Conservation (phyloP, 768 basidiomycete genomes). For the Calocybe indica region DNA sequence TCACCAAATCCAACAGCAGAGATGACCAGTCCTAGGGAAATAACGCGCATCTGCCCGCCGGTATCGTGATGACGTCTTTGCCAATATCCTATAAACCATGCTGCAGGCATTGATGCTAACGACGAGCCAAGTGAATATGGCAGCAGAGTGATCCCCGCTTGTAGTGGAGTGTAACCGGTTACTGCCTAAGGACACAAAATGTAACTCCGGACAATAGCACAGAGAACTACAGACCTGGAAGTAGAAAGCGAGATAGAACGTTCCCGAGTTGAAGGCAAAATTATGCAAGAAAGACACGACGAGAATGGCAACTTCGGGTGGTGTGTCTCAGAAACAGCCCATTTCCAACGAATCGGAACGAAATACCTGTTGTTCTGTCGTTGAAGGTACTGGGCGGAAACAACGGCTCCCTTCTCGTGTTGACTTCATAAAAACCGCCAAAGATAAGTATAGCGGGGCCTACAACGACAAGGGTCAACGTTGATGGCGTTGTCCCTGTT, state of each 20-base stretch:
- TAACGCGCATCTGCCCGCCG: constrained; percentile 59
- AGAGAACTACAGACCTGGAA: constrained; percentile 54
- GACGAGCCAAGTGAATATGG: constrained; percentile 86
- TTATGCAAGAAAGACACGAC: constrained; percentile 75
- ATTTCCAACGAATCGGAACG: constrained; percentile 2
- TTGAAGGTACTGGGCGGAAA: constrained; percentile 64
- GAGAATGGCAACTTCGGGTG: constrained; percentile 52
- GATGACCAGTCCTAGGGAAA: constrained; percentile 56
- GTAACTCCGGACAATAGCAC: constrained; percentile 5
- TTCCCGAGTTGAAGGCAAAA: constrained; percentile 77
- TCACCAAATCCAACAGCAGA: constrained; percentile 72
- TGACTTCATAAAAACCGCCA: constrained; percentile 64
- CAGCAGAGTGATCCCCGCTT: constrained; percentile 69
- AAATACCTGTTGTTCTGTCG: constrained; percentile 53
- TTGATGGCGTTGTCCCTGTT: constrained; percentile 60
- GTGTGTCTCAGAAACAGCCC: constrained; percentile 11
- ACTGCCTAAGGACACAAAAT: constrained; percentile 44
- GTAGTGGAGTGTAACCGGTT: constrained; percentile 60
- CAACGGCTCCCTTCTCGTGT: constrained; percentile 62
- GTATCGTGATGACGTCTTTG: constrained; percentile 52
- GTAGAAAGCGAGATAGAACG: constrained; percentile 80
- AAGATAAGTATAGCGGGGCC: constrained; percentile 49
- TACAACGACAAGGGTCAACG: constrained; percentile 50
- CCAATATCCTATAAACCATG: constrained; percentile 75
- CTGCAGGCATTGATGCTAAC: constrained; percentile 77